Conservation (phyloP, 768 basidiomycete genomes). For the Lentinula edodes region DNA sequence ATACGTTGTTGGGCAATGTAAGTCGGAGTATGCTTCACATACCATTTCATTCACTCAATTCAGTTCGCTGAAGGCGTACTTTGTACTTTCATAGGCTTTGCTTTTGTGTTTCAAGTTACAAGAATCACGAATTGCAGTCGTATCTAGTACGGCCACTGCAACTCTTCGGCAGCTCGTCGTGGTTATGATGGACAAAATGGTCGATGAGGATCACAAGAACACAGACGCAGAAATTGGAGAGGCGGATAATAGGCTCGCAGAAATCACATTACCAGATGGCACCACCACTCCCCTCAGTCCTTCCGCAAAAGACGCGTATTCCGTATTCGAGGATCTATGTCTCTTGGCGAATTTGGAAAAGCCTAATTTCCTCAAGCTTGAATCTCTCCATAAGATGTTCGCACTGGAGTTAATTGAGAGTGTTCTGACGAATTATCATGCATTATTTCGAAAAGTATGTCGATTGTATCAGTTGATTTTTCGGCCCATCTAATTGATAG, state of each 20-base stretch:
- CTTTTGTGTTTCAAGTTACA: constrained; percentile 94
- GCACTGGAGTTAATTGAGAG: constrained; percentile 97
- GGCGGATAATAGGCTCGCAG: constrained; percentile 23
- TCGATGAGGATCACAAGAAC: constrained; percentile 60
- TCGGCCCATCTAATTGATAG: constrained; percentile 3
- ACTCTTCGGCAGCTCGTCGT: constrained; percentile 94
- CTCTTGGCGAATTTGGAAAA: constrained; percentile 78
- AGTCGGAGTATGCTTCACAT: constrained; percentile 19
- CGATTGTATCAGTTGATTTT: neutral
- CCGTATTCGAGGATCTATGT: constrained; percentile 90
- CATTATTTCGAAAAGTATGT: constrained; percentile 73
- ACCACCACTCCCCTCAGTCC: constrained; percentile 58
- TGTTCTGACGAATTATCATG: constrained; percentile 87
- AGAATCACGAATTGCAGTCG: constrained; percentile 92
- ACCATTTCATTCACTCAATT: neutral
- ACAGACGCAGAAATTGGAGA: constrained; percentile 16
- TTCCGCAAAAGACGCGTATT: constrained; percentile 78
- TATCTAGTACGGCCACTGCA: constrained; percentile 95
- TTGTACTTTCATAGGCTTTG: constrained; percentile 53
- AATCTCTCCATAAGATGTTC: constrained; percentile 85
- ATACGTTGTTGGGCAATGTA: constrained; percentile 75
- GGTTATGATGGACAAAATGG: constrained; percentile 96
- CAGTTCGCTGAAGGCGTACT: neutral
- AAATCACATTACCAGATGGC: constrained; percentile 64
- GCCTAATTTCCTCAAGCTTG: constrained; percentile 77